Evolutionary conservation across 805 yeast genomes (phyloP).

Genomic region (Jamesozyma spencerorum): DNA sequence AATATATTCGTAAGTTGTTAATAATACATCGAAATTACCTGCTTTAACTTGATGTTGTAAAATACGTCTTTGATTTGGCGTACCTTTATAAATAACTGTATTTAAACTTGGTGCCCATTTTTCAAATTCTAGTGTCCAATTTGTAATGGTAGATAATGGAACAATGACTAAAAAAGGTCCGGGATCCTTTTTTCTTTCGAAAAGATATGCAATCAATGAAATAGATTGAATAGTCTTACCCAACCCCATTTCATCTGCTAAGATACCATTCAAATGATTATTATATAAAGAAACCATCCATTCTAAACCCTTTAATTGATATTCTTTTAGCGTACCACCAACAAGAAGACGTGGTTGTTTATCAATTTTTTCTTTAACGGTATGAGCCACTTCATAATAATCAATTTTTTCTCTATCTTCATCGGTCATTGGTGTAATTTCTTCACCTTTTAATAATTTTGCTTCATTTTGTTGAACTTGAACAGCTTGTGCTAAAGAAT

Average conservation of each 20-base stretch:
- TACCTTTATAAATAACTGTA: slow-evolving; percentile 67
- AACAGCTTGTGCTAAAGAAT: slow-evolving; percentile 70
- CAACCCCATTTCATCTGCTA: slow-evolving; percentile 98
- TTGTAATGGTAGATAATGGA: slow-evolving; percentile 74
- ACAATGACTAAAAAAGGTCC: slow-evolving; percentile 74
- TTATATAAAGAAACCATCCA: slow-evolving; percentile 98
- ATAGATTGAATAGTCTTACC: slow-evolving; percentile 91
- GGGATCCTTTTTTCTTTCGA: slow-evolving; percentile 53
- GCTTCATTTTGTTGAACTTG: slow-evolving; percentile 56
- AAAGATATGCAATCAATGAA: slow-evolving; percentile 60
- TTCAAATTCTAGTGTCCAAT: slow-evolving; percentile 79
- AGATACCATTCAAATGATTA: slow-evolving; percentile 90
- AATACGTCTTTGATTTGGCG: slow-evolving; percentile 60
- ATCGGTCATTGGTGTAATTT: slow-evolving; percentile 30
- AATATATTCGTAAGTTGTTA: slow-evolving; percentile 76
- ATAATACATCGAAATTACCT: slow-evolving; percentile 65
- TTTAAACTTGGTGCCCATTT: slow-evolving; percentile 81
- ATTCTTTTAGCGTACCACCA: slow-evolving; percentile 74
- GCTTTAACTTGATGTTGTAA: slow-evolving; percentile 54
- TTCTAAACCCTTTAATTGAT: slow-evolving; percentile 85
- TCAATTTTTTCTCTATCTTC: slow-evolving; percentile 63
- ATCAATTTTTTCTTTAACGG: slow-evolving; percentile 53
- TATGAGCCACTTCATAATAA: slow-evolving; percentile 76
- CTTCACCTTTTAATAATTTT: slow-evolving; percentile 26
- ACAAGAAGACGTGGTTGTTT: slow-evolving; percentile 62